Base-by-base conservation (phyloP, 441 rosid genomes). In the Pelargonium exstipulatum region DNA sequence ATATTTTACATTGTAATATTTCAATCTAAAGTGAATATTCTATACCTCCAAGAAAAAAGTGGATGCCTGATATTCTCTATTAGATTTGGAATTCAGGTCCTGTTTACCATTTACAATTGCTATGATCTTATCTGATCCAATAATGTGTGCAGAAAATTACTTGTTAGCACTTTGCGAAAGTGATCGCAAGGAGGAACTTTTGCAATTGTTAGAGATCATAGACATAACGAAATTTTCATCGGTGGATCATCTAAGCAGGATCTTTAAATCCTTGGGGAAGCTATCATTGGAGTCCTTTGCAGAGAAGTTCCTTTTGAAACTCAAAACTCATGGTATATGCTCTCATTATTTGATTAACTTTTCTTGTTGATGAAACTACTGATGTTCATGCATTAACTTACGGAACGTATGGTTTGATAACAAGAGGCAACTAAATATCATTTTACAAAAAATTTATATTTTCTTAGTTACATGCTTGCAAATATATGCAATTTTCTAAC, bases 231-330 rank as follows among this genome's bases (percentile, higher is more conserved):
- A 77, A 71, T 9, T 94, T 74, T 83, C 89, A 69, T 88, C 91
- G 20, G 51, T 76, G 69, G 71, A 78, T 14, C 68, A 77, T 67
- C 53, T 80, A 69, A 69, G 68, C 64, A 77, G 71, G 64, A 68
- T 94, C 80, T 91, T 94, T 71, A 76, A 69, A 69, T 86, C 83
- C 71, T 82, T 91, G 66, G 97, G 97, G 66, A 85, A 84, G 69
- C 81, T 84, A 64, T 69, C 75, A 9, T 62, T 85, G 82, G 94
- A 83, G 74, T 78, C 88, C 48, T 67, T 66, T 26, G 88, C 86
- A 8, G 63, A 77, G 77, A 87, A 85, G 76, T 83, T 86, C 73
- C 86, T 94, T 70, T 64, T 70, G 82, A 73, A 75, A 64, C 75
- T 86, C 46, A 81, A 82, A 81, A 71, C 61, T 24, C 46, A 66